These are phyloP conservation scores for Pseudocercospora ulei DNA, from an alignment of 2,329 filamentous ascomycete species.

Conservation along the genomic window DNA sequence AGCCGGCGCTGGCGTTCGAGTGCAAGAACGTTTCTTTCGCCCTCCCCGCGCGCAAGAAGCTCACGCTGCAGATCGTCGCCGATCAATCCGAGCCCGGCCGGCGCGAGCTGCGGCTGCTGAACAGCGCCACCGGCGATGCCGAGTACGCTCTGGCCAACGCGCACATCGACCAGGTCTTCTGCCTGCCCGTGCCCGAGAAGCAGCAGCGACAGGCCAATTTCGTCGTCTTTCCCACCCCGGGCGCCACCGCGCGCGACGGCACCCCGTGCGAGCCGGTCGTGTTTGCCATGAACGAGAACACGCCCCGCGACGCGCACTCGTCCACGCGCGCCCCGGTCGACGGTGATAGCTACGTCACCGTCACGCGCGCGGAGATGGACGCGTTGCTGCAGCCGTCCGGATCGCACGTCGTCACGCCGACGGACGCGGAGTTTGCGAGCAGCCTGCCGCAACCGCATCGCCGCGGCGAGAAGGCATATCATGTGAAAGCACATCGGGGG, in stretches of 20 bases:
- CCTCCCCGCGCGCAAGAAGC: conserved; percentile 55
- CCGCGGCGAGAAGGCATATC: conserved; percentile 54
- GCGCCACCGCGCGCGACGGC: conserved; percentile 35
- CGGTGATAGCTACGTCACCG: conserved; percentile 40
- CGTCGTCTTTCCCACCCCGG: conserved; percentile 48
- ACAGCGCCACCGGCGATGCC: conserved; percentile 25
- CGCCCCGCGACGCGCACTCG: conserved; percentile 35
- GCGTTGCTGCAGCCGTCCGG: conserved; percentile 41
- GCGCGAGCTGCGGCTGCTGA: conserved; percentile 27
- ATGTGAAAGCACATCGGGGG: conserved; percentile 54
- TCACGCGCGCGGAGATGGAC: conserved; percentile 42
- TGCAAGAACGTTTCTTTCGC: conserved; percentile 52
- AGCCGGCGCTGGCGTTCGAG: conserved; percentile 36
- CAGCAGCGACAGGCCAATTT: conserved; percentile 55
- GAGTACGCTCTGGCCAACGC: conserved; percentile 43
- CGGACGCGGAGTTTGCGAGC: conserved; percentile 51
- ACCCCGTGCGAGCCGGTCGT: conserved; percentile 48
- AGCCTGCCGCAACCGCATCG: conserved; percentile 52
- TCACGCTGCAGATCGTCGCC: conserved; percentile 48
- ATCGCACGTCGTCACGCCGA: conserved; percentile 45
- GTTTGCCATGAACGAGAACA: conserved; percentile 50
- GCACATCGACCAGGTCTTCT: conserved; percentile 50
- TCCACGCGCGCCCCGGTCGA: conserved; percentile 34
- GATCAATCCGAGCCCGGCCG: conserved; percentile 25
- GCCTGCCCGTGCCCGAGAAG: conserved; percentile 56